These are phyloP conservation scores for Diaporthe amygdali DNA, from an alignment of 2,329 filamentous ascomycete genomes.

Conservation along the genomic window DNA sequence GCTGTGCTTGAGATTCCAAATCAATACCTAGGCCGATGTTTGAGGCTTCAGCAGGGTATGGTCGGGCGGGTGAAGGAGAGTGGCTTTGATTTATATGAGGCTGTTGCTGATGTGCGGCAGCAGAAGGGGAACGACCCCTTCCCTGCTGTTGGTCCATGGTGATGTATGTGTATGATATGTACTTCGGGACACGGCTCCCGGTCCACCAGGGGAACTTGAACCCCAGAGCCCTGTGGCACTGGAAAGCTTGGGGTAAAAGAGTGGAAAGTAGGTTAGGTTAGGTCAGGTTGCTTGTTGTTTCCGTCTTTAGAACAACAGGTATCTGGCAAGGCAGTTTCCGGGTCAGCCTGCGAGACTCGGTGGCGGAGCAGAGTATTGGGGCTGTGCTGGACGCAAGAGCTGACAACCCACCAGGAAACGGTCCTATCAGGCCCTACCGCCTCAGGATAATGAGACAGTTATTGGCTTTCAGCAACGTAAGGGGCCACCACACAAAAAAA, in stretches of 20 bases:
- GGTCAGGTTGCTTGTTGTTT: conserved; percentile 20
- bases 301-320: conserved; percentile 28
- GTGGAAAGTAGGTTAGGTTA: background rate
- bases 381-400: conserved; percentile 25
- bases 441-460: conserved; percentile 24
- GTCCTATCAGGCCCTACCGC: conserved; percentile 26
- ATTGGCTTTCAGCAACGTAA: conserved; percentile 18
- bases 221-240: conserved; percentile 10
- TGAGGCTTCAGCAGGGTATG: conserved; percentile 46
- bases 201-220: conserved; percentile 15
- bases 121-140: conserved; percentile 67
- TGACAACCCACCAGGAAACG: conserved; percentile 24
- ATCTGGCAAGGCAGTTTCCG: conserved; percentile 27
- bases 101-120: conserved; percentile 56
- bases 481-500: background rate
- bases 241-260: conserved; percentile 3
- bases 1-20: conserved; percentile 56
- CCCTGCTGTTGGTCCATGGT: conserved; percentile 58
- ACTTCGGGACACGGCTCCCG: conserved; percentile 26
- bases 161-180: conserved; percentile 36
- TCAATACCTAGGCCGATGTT: conserved; percentile 63
- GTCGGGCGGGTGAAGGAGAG: conserved; percentile 55
- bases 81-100: conserved; percentile 72
- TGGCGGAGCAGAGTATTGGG: conserved; percentile 27
- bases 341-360: conserved; percentile 26